phyloP scores from a whole-genome alignment of 257 asterid species.

The Pogostemon cablin region DNA sequence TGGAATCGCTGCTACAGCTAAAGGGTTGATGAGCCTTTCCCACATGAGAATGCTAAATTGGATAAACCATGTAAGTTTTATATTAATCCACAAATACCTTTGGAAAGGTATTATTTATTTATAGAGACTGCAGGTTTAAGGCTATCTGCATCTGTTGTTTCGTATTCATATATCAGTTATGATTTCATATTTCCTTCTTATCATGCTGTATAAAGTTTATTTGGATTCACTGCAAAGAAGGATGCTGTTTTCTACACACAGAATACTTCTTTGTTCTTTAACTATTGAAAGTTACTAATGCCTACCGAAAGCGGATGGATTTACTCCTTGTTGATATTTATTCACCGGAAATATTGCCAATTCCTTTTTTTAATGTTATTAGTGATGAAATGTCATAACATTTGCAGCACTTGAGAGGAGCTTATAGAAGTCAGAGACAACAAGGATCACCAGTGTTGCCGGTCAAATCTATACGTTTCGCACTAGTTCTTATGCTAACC shows the following conservation, averaged over 20 bases:
- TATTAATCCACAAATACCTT: background rate
- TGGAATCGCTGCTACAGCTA: slow-evolving; percentile 43
- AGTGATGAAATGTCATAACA: slow-evolving; percentile 25
- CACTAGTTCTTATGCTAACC: slow-evolving; percentile 65
- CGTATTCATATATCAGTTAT: background rate
- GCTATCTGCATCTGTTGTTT: slow-evolving; percentile 1
- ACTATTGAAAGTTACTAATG: background rate
- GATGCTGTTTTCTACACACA: slow-evolving; percentile 1
- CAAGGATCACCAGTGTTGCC: slow-evolving; percentile 44
- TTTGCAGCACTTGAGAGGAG: slow-evolving; percentile 61
- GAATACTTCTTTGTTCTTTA: background rate
- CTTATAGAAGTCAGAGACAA: slow-evolving; percentile 57
- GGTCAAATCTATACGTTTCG: slow-evolving; percentile 56
- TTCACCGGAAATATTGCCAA: background rate
- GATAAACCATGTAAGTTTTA: slow-evolving; percentile 58
- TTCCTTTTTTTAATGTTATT: background rate
- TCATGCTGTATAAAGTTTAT: background rate
- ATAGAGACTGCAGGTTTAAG: slow-evolving; percentile 7
- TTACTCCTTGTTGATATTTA: slow-evolving; percentile 6
- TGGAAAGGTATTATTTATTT: background rate
- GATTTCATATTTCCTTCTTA: background rate
- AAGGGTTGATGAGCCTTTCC: slow-evolving; percentile 35
- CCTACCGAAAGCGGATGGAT: slow-evolving; percentile 8
- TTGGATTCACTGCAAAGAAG: background rate
- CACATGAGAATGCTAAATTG: slow-evolving; percentile 48